phyloP scores from a whole-genome alignment of 1,284 basidiomycete genomes.

The Leccinum proliferum region DNA sequence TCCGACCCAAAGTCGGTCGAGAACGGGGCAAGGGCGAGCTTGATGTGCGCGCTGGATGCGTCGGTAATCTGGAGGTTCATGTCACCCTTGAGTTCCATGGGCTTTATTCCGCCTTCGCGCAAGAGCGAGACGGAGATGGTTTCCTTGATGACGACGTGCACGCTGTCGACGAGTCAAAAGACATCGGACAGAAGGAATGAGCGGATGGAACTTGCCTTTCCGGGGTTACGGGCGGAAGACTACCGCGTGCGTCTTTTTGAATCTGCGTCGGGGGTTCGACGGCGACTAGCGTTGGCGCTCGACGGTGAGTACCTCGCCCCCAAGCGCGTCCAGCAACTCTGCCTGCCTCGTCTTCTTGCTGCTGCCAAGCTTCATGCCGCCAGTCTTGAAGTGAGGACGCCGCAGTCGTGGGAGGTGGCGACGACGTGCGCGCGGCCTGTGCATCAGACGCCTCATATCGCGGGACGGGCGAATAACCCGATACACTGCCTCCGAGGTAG shows the following conservation, averaged over 20 bases:
- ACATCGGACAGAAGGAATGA: neutral
- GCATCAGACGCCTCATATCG: slow-evolving; percentile 65
- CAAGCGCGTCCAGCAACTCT: slow-evolving; percentile 74
- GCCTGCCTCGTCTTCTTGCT: slow-evolving; percentile 76
- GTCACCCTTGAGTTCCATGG: slow-evolving; percentile 91
- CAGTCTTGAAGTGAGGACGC: slow-evolving; percentile 80
- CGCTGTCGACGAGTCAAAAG: slow-evolving; percentile 39
- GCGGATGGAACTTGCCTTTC: slow-evolving; percentile 54
- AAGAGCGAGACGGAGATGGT: slow-evolving; percentile 75
- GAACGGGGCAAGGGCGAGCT: slow-evolving; percentile 60
- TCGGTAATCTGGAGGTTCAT: slow-evolving; percentile 91
- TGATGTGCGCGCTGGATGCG: slow-evolving; percentile 67
- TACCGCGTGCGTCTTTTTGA: slow-evolving; percentile 45
- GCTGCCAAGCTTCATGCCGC: slow-evolving; percentile 96
- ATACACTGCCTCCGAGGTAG: slow-evolving; percentile 60
- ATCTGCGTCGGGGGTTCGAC: slow-evolving; percentile 40
- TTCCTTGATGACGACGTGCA: slow-evolving; percentile 87
- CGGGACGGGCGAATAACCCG: slow-evolving; percentile 67
- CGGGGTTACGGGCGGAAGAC: slow-evolving; percentile 69
- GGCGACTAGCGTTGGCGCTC: slow-evolving; percentile 49
- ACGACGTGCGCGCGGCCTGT: slow-evolving; percentile 39
- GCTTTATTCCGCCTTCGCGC: slow-evolving; percentile 88
- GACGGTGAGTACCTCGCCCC: slow-evolving; percentile 61
- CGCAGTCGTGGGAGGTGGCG: slow-evolving; percentile 38
- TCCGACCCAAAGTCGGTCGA: slow-evolving; percentile 57